These are phyloP conservation scores for Blastobotrys ciferrii DNA, from an alignment of 1,139 yeast genomes.

Conservation along the genomic window DNA sequence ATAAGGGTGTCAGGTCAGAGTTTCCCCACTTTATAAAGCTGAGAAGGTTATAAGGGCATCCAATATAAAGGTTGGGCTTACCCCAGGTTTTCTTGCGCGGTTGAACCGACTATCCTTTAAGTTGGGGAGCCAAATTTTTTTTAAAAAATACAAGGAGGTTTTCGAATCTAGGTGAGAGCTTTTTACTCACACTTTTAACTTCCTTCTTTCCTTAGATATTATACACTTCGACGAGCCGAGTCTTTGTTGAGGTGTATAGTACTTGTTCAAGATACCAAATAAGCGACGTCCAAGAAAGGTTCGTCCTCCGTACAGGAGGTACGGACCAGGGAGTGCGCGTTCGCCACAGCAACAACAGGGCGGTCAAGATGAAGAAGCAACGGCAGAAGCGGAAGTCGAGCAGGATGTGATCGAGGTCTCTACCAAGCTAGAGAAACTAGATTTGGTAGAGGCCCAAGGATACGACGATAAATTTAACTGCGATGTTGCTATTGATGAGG, in stretches of 20 bases:
- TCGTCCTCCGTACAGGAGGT: constrained; percentile 69
- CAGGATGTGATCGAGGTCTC: constrained; percentile 3
- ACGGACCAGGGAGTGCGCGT: constrained; percentile 27
- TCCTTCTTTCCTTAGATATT: neutral
- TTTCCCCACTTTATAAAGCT: constrained; percentile 1
- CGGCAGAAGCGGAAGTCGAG: constrained; percentile 9
- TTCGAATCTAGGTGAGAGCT: neutral
- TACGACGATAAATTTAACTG: neutral
- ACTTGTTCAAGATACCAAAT: constrained; percentile 60
- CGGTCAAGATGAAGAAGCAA: neutral
- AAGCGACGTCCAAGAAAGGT: constrained; percentile 81
- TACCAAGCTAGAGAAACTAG: neutral
- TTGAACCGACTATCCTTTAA: neutral
- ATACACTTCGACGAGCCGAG: neutral
- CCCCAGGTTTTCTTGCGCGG: neutral
- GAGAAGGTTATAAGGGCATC: neutral
- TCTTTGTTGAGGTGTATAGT: neutral
- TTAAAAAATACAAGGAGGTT: too few species aligned
- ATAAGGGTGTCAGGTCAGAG: neutral
- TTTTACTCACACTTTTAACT: neutral
- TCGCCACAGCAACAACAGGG: constrained; percentile 5
- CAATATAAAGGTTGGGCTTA: neutral
- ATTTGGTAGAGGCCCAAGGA: neutral
- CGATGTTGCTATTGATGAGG: constrained; percentile 6
- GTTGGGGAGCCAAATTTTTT: too few species aligned